phyloP scores from a whole-genome alignment of 208 protist species.

The Acanthamoeba royreba region DNA sequence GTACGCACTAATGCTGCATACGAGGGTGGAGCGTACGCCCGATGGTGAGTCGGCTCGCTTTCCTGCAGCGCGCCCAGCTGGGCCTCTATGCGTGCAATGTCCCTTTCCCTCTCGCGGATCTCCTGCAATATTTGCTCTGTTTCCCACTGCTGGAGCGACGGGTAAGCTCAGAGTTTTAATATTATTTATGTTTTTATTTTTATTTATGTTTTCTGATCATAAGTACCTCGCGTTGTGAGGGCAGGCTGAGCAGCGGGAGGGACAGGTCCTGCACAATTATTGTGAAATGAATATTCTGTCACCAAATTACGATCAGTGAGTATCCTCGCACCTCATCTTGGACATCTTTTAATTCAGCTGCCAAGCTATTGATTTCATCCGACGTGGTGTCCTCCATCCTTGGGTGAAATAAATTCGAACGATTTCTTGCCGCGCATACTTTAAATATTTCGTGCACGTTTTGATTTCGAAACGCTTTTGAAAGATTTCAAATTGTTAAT shows the following conservation, averaged over 20 bases:
- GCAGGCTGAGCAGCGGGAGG: neutral
- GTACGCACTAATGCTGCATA: too few relatives aligned
- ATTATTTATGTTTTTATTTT: neutral
- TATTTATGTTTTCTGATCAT: neutral
- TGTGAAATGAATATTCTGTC: neutral
- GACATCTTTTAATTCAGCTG: neutral
- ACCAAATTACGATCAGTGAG: neutral
- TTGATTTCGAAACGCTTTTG: too few relatives aligned
- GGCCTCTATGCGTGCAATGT: neutral
- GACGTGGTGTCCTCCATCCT: neutral
- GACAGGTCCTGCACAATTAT: neutral
- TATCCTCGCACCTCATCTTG: neutral
- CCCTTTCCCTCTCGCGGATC: neutral
- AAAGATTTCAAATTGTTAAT: too few relatives aligned
- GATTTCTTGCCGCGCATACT: too few relatives aligned
- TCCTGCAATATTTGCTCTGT: neutral
- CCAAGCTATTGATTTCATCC: too few relatives aligned
- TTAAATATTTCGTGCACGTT: too few relatives aligned
- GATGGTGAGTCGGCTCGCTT: too few relatives aligned
- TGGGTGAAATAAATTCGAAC: too few relatives aligned
- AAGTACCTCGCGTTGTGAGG: neutral
- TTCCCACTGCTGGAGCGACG: neutral
- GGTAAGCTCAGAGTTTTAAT: neutral
- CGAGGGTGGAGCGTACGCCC: too few relatives aligned
- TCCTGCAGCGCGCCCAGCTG: neutral